Evolutionary conservation across 257 asterid genomes (phyloP).

Genomic region (Solanum piurae): DNA sequence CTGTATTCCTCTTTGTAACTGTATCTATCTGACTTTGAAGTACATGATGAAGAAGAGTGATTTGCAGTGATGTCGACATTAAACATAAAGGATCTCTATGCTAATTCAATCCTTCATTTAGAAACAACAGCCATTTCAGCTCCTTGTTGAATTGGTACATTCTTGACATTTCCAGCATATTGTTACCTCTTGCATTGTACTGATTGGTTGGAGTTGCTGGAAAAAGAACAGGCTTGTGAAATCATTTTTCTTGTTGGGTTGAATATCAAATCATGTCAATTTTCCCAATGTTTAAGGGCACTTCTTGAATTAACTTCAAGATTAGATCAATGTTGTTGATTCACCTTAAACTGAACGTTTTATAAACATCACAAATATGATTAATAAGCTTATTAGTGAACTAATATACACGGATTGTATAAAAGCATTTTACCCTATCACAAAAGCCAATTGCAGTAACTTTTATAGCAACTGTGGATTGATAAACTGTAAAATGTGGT

Average conservation of each 20-base stretch:
- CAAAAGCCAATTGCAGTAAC: not conserved
- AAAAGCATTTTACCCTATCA: not conserved
- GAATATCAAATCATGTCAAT: not conserved
- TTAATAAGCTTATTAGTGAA: not conserved
- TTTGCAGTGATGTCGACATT: not conserved
- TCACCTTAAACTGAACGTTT: not conserved
- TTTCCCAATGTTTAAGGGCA: not conserved
- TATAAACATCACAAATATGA: not conserved
- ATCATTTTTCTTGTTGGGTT: not conserved
- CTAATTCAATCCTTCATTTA: not conserved
- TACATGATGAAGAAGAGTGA: not conserved
- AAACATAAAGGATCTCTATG: not conserved
- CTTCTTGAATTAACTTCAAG: not conserved
- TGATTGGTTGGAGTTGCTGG: not conserved
- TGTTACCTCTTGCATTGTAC: not conserved
- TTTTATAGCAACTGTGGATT: not conserved
- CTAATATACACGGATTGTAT: not conserved
- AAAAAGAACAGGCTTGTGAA: not conserved
- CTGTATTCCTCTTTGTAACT: not conserved
- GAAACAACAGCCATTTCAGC: not conserved
- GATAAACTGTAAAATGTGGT: not conserved
- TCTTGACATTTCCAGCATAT: not conserved
- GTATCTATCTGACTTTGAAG: not conserved
- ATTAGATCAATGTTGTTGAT: not conserved
- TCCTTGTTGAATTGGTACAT: not conserved